These are phyloP conservation scores for Rauvolfia tetraphylla DNA, from an alignment of 257 asterid genomes.

Conservation along the genomic window DNA sequence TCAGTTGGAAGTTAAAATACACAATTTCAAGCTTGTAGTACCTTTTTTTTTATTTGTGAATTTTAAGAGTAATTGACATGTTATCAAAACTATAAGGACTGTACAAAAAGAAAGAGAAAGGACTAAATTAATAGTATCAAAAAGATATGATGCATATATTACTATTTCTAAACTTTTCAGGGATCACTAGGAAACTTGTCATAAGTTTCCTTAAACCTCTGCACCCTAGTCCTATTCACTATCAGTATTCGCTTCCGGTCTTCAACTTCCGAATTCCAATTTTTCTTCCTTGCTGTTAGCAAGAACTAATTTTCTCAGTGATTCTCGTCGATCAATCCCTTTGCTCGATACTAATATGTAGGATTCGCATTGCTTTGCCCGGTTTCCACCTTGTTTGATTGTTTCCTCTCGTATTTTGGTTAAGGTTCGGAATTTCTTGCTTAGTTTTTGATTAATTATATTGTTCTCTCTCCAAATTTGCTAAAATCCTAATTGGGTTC, in stretches of 20 bases:
- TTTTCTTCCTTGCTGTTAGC: background rate
- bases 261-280: background rate
- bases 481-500: conserved; percentile 1
- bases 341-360: background rate
- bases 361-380: background rate
- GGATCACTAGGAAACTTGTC: background rate
- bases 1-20: too few relatives aligned
- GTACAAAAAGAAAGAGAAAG: too few relatives aligned
- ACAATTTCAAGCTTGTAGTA: too few relatives aligned
- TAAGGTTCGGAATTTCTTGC: background rate
- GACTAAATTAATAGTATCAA: background rate
- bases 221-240: background rate
- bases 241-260: background rate
- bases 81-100: too few relatives aligned
- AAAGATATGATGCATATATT: background rate
- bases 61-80: too few relatives aligned
- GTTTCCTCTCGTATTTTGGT: background rate
- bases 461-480: background rate
- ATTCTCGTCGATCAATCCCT: background rate
- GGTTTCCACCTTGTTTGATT: background rate
- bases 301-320: background rate
- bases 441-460: background rate
- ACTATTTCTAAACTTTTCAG: background rate
- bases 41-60: background rate
- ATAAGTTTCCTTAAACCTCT: background rate